Base-by-base conservation (phyloP, 75 land plant species). In the Adiantum capillusveneris region DNA sequence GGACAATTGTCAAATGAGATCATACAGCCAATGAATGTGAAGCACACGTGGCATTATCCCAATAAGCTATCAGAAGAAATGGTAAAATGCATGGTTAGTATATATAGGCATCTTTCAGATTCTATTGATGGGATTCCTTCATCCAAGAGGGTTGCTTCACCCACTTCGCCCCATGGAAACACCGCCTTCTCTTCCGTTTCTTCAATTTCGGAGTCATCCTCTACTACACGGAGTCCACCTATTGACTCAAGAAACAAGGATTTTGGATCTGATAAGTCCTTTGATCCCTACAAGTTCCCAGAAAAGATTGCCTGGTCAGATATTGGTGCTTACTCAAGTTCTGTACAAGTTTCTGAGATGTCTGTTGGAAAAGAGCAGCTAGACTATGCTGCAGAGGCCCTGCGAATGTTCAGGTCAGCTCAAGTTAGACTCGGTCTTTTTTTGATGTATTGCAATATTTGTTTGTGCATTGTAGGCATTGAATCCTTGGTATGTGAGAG, bases 51-150 rank as follows among this genome's bases (percentile, higher is more conserved):
- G 72, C 50, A 70, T 17, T 43, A 84, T 28, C 90, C 96, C 2
- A 90, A 90, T 56, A 29, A 58, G 31, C 75, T 90, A 21, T 90
- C 96, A 64, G 85, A 90, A 68, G 73, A 86, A 72, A 90, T 90
- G 96, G 79, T 90, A 13, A 59, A 69, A 25, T 87, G 87, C 59
- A 90, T 90, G 96, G 79, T 69, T 71, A 74, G 81, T 57, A 90
- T 90, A 37, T 90, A 84, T 60, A 64, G 80, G 20, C 83, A 78
- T 70, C 69, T 90, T 48, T 68, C 92, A 44, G 85, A 81, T 64
- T 67, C 87, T 64, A 44, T 24, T 22, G 31, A 57, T 22, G 51
- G 75, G 17, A 59, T 57, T 5, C 66, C 78, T 44, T 43, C 73
- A n/a, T 31, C 53, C 5, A 79, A 66, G 25, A 72, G 59, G 43